Evolutionary conservation across 2,329 filamentous ascomycete species (phyloP).

Genomic region (Thermoascus crustaceus): DNA sequence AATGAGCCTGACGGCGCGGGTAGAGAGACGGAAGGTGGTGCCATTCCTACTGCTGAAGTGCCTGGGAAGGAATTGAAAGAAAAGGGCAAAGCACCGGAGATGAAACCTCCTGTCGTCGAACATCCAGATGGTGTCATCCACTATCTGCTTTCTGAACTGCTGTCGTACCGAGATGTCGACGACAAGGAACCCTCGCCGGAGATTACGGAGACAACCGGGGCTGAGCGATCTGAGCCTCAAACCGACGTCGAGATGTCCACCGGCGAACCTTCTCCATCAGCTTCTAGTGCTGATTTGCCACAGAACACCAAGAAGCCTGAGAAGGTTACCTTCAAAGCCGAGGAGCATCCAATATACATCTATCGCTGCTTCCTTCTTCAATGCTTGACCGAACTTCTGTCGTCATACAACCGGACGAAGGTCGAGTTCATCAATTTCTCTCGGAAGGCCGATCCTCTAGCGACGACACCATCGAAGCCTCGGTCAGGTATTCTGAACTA

Average conservation of each 20-base stretch:
- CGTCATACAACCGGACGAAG: constrained; percentile 90
- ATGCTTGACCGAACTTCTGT: constrained; percentile 80
- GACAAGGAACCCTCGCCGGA: constrained; percentile 58
- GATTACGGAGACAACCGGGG: constrained; percentile 17
- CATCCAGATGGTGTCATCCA: constrained; percentile 93
- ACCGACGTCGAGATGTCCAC: constrained; percentile 46
- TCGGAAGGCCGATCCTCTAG: constrained; percentile 74
- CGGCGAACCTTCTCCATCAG: constrained; percentile 28
- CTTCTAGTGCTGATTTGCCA: constrained; percentile 22
- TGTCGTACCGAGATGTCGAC: constrained; percentile 87
- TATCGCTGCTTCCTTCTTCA: constrained; percentile 93
- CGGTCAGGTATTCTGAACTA: constrained; percentile 91
- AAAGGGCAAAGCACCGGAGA: constrained; percentile 54
- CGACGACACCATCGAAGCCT: constrained; percentile 85
- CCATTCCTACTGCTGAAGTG: constrained; percentile 5
- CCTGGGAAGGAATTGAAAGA: constrained; percentile 19
- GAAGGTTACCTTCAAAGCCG: constrained; percentile 76
- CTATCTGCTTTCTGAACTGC: constrained; percentile 83
- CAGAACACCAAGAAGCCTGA: constrained; percentile 49
- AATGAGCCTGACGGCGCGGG: constrained; percentile 19
- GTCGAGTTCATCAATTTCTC: constrained; percentile 99
- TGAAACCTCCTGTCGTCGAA: constrained; percentile 77
- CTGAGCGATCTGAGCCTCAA: constrained; percentile 25
- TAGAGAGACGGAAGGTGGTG: constrained; percentile 22
- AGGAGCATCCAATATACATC: constrained; percentile 91